Base-by-base conservation (phyloP, 73 alveolate species). In the Symbiodinium natans region DNA sequence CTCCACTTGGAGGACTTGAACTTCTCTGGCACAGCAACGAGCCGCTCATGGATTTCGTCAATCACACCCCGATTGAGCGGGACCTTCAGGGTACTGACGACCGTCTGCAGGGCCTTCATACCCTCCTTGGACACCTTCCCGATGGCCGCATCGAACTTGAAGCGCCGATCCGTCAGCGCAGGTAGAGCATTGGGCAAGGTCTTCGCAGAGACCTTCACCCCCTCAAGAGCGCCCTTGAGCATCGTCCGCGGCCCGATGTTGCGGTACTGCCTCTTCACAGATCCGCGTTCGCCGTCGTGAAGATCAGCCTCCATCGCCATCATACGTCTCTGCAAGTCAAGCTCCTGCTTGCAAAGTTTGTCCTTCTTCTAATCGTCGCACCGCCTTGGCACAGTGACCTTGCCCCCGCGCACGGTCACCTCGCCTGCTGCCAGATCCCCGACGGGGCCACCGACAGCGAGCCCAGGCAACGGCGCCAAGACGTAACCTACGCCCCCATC, bases 1-100 rank as follows among this genome's bases (percentile, higher is more conserved):
- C 48, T 34, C 86, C 86, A 75, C 86, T 75, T 75, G 85, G 43
- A 19, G 17, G 85, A 74, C 43, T 74, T n/a, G 46, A 5, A 33
- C 46, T 33, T 74, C n/a, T 74, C 85, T 8, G 85, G 85, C 4
- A n/a, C 75, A 10, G 34, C 33, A 19, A 59, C 8, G 33, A 59
- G 19, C 75, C 85, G 85, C 17, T 33, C 41, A 34, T 33, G 27
- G 46, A 74, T 74, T 25, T 74, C 46, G 43, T 74, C 85, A 29
- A 74, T 11, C 43, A 74, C 85, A 7, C 43, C 85, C 2, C 43
- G 85, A 74, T 11, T 74, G 27, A 34, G 46, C 41, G 27, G 31
- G 43, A 33, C 46, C 43, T 74, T n/a, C 9, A n/a, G 9, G 85
- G 33, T 8, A 29, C 43, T 74, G 3, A 74, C 41, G 23, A n/a